Base-by-base conservation (phyloP, 2,329 filamentous ascomycete genomes). In the Metarhizium album region DNA sequence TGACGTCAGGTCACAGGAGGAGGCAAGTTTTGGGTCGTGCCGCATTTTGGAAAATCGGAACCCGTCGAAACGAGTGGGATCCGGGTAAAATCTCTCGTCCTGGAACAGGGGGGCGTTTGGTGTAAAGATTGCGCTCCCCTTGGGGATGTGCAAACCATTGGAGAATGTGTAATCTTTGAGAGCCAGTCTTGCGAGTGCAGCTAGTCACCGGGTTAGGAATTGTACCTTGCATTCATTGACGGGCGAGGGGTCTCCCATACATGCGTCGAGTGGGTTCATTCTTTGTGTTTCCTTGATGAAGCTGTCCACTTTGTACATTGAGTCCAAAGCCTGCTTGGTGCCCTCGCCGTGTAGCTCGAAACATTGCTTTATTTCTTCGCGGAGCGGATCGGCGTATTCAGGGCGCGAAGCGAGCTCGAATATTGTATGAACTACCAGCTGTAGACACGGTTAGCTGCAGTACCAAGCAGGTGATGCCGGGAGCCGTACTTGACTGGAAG, bases 281-380 rank as follows among this genome's bases (percentile, higher is more conserved):
- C 54, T 45, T 35, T 56, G 54, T n/a, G 52, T 56, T 24, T 56
- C 54, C 35, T 56, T 56, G 49, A 56, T 56, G 42, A 56, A 54
- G 33, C 54, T 56, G 22, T 56, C 54, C n/a, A 56, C 40, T 45
- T 54, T 54, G 42, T 52, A 18, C 49, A 56, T 52, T 40, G 38
- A 31, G 22, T 53, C 51, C 1, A 56, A 22, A 13, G 47, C 51
- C 16, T 29, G 20, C 31, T 53, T 54, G 3, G 51, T 53, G 3
- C 49, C 51, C 11, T 52, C 16, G n/a, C 54, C 54, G 38, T 53
- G 42, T 16, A 33, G 1, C 4, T 47, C 47, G 33, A 56, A 56
- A 11, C 52, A 53, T 16, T 49, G 11, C 22, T 27, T 33, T 18
- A 54, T 40, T 37, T 56, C 54, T 11, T 56, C 51, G 13, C 54